Evolutionary conservation across 192 early-diverging fungal species (phyloP).

Genomic region (Podochytrium sp.): DNA sequence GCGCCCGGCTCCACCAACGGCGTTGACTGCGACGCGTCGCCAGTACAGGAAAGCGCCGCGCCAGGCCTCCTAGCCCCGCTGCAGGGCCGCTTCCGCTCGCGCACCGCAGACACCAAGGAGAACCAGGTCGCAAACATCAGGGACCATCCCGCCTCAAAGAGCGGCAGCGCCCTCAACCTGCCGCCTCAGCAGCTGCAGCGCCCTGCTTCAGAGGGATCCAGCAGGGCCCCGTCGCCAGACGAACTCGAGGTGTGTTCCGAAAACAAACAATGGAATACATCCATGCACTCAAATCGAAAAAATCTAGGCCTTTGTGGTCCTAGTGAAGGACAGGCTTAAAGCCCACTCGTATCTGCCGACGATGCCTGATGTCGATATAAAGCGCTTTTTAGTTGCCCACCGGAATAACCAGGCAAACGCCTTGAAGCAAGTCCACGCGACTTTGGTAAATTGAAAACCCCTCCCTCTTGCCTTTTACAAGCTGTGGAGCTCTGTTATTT

Average conservation of each 20-base stretch:
- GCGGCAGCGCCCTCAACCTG: neutral
- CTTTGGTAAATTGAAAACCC: slow-evolving; percentile 13
- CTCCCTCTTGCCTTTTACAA: neutral
- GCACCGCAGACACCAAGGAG: neutral
- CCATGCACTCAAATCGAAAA: neutral
- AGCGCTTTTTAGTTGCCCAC: slow-evolving; percentile 17
- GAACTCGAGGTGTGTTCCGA: neutral
- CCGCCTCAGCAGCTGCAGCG: neutral
- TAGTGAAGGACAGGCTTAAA: slow-evolving; percentile 6
- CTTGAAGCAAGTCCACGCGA: slow-evolving; percentile 24
- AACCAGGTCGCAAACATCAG: neutral
- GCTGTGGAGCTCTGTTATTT: neutral
- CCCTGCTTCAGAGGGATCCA: slow-evolving; percentile 4
- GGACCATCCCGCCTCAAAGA: neutral
- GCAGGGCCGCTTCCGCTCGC: neutral
- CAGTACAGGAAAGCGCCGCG: no score
- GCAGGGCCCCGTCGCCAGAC: neutral
- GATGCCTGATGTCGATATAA: slow-evolving; percentile 10
- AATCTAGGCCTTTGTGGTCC: neutral
- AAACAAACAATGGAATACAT: neutral
- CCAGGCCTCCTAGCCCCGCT: neutral
- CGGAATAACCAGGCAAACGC: slow-evolving; percentile 5
- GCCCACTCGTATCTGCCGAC: slow-evolving; percentile 14
- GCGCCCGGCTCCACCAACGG: no score
- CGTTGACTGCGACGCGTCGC: no score